These are phyloP conservation scores for Anethum foeniculum DNA, from an alignment of 140 eudicot species.

Conservation along the genomic window DNA sequence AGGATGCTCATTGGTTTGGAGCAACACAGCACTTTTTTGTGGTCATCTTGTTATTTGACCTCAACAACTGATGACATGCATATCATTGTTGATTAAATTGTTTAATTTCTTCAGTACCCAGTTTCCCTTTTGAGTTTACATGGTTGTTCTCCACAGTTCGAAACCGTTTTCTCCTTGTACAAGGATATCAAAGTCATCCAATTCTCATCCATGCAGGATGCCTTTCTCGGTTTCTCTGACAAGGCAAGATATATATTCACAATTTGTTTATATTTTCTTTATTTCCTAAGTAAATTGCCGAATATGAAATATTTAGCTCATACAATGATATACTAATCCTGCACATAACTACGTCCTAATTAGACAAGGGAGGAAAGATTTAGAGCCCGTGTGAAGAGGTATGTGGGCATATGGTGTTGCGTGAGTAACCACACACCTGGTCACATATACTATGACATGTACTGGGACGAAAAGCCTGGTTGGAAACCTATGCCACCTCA, in stretches of 20 bases:
- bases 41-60: neutral
- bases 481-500: slow-evolving; percentile 92
- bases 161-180: slow-evolving; percentile 43
- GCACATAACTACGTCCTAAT: neutral
- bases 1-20: neutral
- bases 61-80: neutral
- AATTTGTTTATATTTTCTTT: neutral
- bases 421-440: slow-evolving; percentile 69
- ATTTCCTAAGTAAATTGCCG: neutral
- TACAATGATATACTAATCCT: neutral
- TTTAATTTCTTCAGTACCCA: neutral
- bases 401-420: slow-evolving; percentile 92
- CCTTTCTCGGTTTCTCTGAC: slow-evolving; percentile 69
- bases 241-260: slow-evolving; percentile 39
- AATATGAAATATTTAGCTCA: neutral
- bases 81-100: neutral
- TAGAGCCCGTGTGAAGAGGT: slow-evolving; percentile 68
- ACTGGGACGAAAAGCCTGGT: slow-evolving; percentile 92
- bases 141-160: slow-evolving; percentile 42
- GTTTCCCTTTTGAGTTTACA: neutral
- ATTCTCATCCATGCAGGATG: slow-evolving; percentile 91
- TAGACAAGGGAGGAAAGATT: slow-evolving; percentile 72
- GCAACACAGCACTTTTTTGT: neutral
- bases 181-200: slow-evolving; percentile 84
- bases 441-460: slow-evolving; percentile 91